phyloP scores from a whole-genome alignment of 768 basidiomycete species.

The Austroboletus festivus region DNA sequence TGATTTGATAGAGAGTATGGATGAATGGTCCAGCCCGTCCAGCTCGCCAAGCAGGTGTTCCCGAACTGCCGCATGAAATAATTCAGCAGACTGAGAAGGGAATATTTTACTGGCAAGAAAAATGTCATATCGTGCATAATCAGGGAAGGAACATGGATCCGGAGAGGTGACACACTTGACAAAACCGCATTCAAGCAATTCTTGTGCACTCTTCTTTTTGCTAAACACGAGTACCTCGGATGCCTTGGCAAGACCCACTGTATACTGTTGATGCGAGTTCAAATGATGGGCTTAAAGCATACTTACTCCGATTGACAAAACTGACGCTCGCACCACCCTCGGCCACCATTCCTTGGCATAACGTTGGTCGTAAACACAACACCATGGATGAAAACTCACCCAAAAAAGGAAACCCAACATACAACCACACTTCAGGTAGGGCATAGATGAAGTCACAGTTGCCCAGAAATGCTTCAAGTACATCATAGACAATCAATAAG shows the following conservation, averaged over 20 bases:
- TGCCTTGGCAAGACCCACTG: constrained; percentile 67
- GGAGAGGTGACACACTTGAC: constrained; percentile 47
- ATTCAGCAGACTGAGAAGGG: constrained; percentile 46
- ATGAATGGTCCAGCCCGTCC: constrained; percentile 52
- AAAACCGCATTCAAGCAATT: constrained; percentile 59
- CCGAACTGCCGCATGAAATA: constrained; percentile 54
- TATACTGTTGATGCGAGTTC: background rate
- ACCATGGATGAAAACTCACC: constrained; percentile 29
- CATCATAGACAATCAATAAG: background rate
- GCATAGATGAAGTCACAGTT: constrained; percentile 76
- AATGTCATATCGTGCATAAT: background rate
- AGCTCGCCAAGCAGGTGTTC: constrained; percentile 50
- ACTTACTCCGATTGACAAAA: constrained; percentile 63
- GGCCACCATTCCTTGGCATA: constrained; percentile 46
- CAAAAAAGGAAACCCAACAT: constrained; percentile 65
- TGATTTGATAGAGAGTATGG: constrained; percentile 50
- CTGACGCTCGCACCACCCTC: constrained; percentile 70
- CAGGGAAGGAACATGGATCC: background rate
- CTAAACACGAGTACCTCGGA: constrained; percentile 73
- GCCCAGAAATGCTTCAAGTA: constrained; percentile 53
- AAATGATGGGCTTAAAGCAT: background rate
- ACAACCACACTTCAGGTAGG: constrained; percentile 58
- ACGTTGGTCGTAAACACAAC: constrained; percentile 2
- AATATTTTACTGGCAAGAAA: constrained; percentile 52
- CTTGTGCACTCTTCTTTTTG: constrained; percentile 58